Percentiles rank a stretch among this genome's conserved stretches.
Evolutionary conservation across 192 early-diverging fungal genomes (phyloP).

Genomic region (Spizellomyces punctatus): DNA sequence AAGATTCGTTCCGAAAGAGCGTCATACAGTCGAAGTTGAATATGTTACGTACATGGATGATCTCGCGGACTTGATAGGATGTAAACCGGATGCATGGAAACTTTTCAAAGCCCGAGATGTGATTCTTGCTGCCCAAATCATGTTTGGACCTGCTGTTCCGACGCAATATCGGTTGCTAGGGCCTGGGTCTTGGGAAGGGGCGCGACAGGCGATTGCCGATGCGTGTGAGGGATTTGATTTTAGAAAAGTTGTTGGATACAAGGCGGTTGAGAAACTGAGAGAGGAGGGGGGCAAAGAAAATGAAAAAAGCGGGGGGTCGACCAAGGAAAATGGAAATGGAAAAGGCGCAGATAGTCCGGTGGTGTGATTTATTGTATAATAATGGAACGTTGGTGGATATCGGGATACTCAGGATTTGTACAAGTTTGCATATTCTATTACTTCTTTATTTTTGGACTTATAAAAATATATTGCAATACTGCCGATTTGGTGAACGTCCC

Average conservation of each 20-base stretch:
- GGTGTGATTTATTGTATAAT: no score
- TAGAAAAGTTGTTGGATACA: slow-evolving; percentile 18
- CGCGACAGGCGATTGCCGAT: slow-evolving; percentile 29
- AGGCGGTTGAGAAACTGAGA: slow-evolving; percentile 14
- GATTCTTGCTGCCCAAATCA: slow-evolving; percentile 30
- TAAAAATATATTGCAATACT: no score
- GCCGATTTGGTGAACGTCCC: no score
- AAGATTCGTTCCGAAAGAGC: slow-evolving; percentile 35
- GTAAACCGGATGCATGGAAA: slow-evolving; percentile 44
- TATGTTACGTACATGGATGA: slow-evolving; percentile 47
- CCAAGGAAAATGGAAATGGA: no score
- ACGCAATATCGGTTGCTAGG: slow-evolving; percentile 35
- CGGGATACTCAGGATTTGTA: no score
- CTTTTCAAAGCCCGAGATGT: slow-evolving; percentile 21
- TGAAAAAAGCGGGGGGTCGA: no score
- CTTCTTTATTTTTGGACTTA: no score
- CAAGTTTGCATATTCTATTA: no score
- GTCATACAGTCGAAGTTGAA: slow-evolving; percentile 60
- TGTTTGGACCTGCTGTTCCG: slow-evolving; percentile 44
- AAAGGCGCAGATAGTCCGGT: no score
- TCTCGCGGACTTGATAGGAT: slow-evolving; percentile 47
- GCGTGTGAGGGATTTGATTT: slow-evolving; percentile 40
- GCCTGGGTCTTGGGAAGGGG: slow-evolving; percentile 36
- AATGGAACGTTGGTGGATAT: no score
- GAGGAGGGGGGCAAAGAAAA: not conserved